These are phyloP conservation scores for Trichoderma sp. DNA, from an alignment of 2,329 filamentous ascomycete species.

Conservation along the genomic window DNA sequence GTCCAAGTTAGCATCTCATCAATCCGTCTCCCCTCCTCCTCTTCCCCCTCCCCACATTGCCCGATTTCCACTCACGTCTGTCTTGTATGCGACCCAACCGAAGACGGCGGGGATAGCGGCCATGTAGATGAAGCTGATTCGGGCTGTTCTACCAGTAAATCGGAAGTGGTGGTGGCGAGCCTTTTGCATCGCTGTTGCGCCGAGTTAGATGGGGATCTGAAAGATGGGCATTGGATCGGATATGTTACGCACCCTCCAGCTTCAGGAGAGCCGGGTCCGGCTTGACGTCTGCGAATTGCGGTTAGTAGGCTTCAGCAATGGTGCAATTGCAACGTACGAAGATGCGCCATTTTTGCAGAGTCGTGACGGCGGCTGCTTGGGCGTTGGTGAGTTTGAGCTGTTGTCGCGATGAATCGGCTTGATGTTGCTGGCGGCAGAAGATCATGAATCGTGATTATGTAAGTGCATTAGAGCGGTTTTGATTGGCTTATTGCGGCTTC, in stretches of 20 bases:
- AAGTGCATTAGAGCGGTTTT: background rate
- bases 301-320: slow-evolving; percentile 28
- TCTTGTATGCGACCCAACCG: slow-evolving; percentile 71
- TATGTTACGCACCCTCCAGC: slow-evolving; percentile 39
- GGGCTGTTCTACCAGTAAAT: slow-evolving; percentile 82
- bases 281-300: slow-evolving; percentile 37
- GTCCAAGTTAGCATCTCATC: slow-evolving; percentile 26
- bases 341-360: slow-evolving; percentile 40
- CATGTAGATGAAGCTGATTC: slow-evolving; percentile 75
- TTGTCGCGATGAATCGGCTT: slow-evolving; percentile 27
- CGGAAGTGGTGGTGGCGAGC: slow-evolving; percentile 94
- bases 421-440: slow-evolving; percentile 25
- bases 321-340: slow-evolving; percentile 31
- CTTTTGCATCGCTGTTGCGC: slow-evolving; percentile 67
- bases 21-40: background rate
- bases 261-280: slow-evolving; percentile 44
- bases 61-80: slow-evolving; percentile 68
- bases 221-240: slow-evolving; percentile 11
- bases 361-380: slow-evolving; percentile 26
- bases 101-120: slow-evolving; percentile 69
- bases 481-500: background rate
- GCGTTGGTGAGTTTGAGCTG: slow-evolving; percentile 13
- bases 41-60: background rate
- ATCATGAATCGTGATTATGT: slow-evolving; percentile 23
- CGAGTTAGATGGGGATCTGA: slow-evolving; percentile 26